Percentiles rank a stretch among this genome's conserved stretches.
These are phyloP conservation scores for Talaromyces marneffei DNA, from an alignment of 2,329 filamentous ascomycete genomes.

Conservation along the genomic window DNA sequence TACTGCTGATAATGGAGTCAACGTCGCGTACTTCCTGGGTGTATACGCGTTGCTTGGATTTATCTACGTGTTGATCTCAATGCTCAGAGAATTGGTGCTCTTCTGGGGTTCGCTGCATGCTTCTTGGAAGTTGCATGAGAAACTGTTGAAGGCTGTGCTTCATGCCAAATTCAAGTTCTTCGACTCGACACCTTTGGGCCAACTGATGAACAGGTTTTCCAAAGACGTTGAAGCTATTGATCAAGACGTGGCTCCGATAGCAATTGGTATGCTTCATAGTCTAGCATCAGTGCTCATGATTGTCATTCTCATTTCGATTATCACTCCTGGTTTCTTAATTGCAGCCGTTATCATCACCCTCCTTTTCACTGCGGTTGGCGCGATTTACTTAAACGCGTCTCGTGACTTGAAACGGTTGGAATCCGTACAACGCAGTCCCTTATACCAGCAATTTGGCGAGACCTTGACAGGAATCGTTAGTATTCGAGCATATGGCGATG, in stretches of 20 bases:
- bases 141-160: constrained; percentile 70
- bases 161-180: constrained; percentile 97
- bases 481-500: constrained; percentile 92
- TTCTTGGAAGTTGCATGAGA: constrained; percentile 75
- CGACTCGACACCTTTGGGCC: constrained; percentile 88
- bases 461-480: constrained; percentile 92
- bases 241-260: constrained; percentile 89
- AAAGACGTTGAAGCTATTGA: constrained; percentile 94
- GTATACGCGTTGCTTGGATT: constrained; percentile 77
- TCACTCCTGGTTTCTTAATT: constrained; percentile 86
- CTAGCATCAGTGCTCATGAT: constrained; percentile 72
- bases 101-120: constrained; percentile 89
- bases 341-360: constrained; percentile 78
- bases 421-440: constrained; percentile 84
- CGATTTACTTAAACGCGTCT: constrained; percentile 87
- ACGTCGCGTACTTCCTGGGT: constrained; percentile 75
- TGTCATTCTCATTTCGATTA: constrained; percentile 74
- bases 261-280: constrained; percentile 68
- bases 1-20: constrained; percentile 50
- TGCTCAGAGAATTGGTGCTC: constrained; percentile 77
- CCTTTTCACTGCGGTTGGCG: constrained; percentile 75
- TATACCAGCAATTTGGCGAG: constrained; percentile 98
- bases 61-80: constrained; percentile 70
- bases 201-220: constrained; percentile 97
- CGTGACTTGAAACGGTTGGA: constrained; percentile 92